Base-by-base conservation (phyloP, 805 yeast species). In the Candida pini region DNA sequence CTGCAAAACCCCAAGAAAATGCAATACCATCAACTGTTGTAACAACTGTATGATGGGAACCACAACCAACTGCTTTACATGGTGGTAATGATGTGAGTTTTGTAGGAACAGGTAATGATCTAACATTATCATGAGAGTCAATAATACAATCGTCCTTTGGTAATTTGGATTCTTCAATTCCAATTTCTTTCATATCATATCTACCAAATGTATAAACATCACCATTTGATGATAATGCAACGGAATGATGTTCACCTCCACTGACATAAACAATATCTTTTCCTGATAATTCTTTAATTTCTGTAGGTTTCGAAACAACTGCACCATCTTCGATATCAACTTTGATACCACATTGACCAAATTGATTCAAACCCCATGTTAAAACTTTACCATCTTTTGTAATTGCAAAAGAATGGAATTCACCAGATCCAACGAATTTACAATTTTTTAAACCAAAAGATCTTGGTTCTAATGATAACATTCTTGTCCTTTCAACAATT, bases 1-100 rank as follows among this genome's bases (percentile, higher is more conserved):
- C 97, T 29, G 94, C 97, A 56, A 89, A 92, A 1, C 99, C 99
- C 99, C 99, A 92, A 2, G 97, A 76, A 64, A 78, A 92, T 2
- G 78, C 84, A 33, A 84, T 64, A 10, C 99, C 98, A 48, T 85
- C 87, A 16, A 68, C 73, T 3, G 94, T 76, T 5, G 89, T 71
- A 1, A 96, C 97, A 36, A 92, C 63, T 2, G 94, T 82, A 56
- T 92, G 98, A 51, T 92, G 97, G 1, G 95, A 81, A 2, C 98
- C 98, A 24, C 81, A 76, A 6, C 94, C 81, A 28, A 90, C 67
- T 18, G 59, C 54, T 47, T 70, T 73, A 51, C 76, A 62, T 40
- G 68, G 67, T 30, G 88, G 86, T 28, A 77, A 66, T 23, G 69
- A 67, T 15, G 62, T 53, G 31, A 90, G 59, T 48, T 72, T 72